Evolutionary conservation across 108 stramenopile genomes (phyloP), one percentile per base, ranked within the genome.

Genomic region (Asterionellopsis glacialis): DNA sequence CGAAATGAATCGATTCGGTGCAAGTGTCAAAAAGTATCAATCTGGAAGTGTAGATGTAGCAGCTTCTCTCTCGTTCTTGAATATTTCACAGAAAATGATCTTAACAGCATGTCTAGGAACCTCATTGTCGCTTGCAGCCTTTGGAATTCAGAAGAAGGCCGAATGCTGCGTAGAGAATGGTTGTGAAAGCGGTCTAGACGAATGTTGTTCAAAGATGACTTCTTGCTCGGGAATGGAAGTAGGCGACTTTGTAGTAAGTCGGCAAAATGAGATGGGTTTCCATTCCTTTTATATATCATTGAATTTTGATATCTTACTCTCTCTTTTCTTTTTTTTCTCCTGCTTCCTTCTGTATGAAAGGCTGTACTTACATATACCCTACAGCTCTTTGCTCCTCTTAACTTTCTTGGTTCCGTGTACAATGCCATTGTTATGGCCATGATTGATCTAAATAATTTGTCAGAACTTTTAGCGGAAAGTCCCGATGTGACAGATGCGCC

Each of bases 401-500:
- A 95, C 77, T 98, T 96, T 65, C 69, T 98, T 25, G 98, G 98
- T 13, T 76, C 61, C 27, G 80, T 97, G 15, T 97, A 95, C 72
- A 93, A 89, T 45, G 81, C 88, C 12, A 68, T 95, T 61, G 85
- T 93, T 51, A 95, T 93, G 87, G 90, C 95, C 13, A 62, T 96
- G 15, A 78, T 97, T 40, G 98, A 98, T 72, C 69, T 98, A 45
- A 80, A 79, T 15, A 97, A 96, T 68, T 75, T 98, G 53, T 76
- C 73, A 4, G 90, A 96, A 68, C 85, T 98, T 9, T 73, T 98
- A 19, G 83, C 86, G 0, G 88, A 98, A 63, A 66, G 79, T 58
- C 94, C 96, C 0, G 95, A 96, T 74, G 73, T 98, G 9, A 50
- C 57, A 6, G 98, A 98, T 67, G 72, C 86, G 0, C 79, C 84